These are phyloP conservation scores for Senecio squalidus DNA, from an alignment of 140 eudicot species.

Conservation along the genomic window DNA sequence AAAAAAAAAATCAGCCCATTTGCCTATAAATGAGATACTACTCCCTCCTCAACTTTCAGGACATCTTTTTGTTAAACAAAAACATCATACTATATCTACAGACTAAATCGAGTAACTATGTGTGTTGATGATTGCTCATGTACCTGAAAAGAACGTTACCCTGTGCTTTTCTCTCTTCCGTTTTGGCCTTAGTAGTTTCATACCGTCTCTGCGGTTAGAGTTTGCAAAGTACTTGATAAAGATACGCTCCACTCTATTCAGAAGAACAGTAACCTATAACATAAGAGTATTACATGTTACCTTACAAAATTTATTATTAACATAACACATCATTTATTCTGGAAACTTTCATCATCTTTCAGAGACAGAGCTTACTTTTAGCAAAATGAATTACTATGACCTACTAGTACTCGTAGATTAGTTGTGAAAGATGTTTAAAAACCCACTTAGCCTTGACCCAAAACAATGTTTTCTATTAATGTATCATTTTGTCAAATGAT, in stretches of 20 bases:
- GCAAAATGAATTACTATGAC: too few relatives aligned
- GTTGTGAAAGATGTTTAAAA: too few relatives aligned
- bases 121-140: constrained; percentile 7
- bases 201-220: constrained; percentile 66
- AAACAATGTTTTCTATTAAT: too few relatives aligned
- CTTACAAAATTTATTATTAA: background rate
- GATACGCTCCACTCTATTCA: constrained; percentile 57
- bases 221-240: constrained; percentile 59
- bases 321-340: background rate
- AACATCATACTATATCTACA: constrained; percentile 6
- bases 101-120: background rate
- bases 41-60: background rate
- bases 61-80: background rate
- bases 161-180: constrained; percentile 59
- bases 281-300: background rate
- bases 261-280: constrained; percentile 48
- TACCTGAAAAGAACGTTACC: constrained; percentile 78
- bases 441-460: too few relatives aligned
- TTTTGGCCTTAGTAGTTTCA: constrained; percentile 66
- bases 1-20: too few relatives aligned
- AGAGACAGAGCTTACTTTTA: too few relatives aligned
- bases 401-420: too few relatives aligned
- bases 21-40: too few relatives aligned
- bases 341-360: background rate
- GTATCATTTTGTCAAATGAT: too few relatives aligned